A percentile compares a stretch with the other conserved stretches of the same genome.
Evolutionary conservation across 768 basidiomycete genomes (phyloP).

Genomic region (Suillus tomentosus): DNA sequence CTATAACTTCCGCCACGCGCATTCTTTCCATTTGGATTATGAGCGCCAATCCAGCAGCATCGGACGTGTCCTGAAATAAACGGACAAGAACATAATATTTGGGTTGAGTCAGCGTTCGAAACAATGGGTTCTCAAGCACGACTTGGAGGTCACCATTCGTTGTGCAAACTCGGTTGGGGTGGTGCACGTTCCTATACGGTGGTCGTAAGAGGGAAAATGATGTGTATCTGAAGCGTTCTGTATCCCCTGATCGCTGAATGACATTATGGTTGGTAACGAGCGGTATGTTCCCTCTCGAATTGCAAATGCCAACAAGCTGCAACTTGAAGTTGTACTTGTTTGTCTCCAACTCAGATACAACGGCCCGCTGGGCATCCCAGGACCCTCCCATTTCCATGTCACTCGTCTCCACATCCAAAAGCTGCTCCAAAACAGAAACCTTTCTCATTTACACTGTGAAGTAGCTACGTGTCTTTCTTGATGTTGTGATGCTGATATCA

Average conservation of each 20-base stretch:
- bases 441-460: too few species aligned
- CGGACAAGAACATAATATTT: neutral
- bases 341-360: neutral
- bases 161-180: neutral
- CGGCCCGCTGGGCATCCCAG: too few species aligned
- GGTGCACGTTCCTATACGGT: neutral
- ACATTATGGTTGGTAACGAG: neutral
- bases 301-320: neutral
- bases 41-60: slow-evolving; percentile 50
- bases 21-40: slow-evolving; percentile 55
- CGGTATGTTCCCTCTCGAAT: neutral
- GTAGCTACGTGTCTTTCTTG: too few species aligned
- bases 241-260: neutral
- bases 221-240: neutral
- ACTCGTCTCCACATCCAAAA: too few species aligned
- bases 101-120: neutral
- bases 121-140: neutral
- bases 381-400: too few species aligned
- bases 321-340: neutral
- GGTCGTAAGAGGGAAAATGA: neutral
- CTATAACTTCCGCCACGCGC: slow-evolving; percentile 56
- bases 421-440: too few species aligned
- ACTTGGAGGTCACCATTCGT: slow-evolving; percentile 10
- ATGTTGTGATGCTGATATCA: too few species aligned
- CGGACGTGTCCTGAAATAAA: slow-evolving; percentile 15